Percentiles rank a stretch among this genome's conserved stretches.
Conservation (phyloP, 139 green algal species). For the Volvox reticuliferus region DNA sequence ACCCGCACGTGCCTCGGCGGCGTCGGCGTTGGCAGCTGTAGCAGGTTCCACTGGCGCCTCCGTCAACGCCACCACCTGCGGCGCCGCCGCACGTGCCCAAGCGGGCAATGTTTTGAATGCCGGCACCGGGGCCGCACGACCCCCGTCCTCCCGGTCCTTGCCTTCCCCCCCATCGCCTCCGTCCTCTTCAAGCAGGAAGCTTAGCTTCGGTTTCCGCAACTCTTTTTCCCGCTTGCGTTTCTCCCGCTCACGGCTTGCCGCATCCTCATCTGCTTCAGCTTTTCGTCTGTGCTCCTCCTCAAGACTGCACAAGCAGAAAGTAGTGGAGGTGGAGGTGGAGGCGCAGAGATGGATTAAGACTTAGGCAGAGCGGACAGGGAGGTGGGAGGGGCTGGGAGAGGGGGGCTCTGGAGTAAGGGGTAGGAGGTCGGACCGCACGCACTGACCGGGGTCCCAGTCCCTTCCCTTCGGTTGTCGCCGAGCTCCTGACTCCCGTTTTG, state of each 20-base stretch:
- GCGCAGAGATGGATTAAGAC: no score
- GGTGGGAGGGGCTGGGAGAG: no score
- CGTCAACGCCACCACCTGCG: background rate
- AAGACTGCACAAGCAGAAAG: constrained; percentile 24
- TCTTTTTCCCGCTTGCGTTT: constrained; percentile 63
- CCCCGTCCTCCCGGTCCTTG: background rate
- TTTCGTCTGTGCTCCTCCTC: constrained; percentile 64
- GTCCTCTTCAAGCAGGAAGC: constrained; percentile 70
- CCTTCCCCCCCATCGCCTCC: constrained; percentile 48
- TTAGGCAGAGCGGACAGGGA: no score
- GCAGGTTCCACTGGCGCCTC: background rate
- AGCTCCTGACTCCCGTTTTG: background rate
- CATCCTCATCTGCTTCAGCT: constrained; percentile 66
- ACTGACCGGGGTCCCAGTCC: no score
- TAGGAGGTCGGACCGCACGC: no score
- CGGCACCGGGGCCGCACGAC: constrained; percentile 3
- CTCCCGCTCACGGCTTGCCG: constrained; percentile 50
- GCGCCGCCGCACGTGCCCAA: background rate
- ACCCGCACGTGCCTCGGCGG: constrained; percentile 1
- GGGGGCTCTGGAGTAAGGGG: no score
- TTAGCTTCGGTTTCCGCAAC: constrained; percentile 80
- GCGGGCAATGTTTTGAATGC: constrained; percentile 15
- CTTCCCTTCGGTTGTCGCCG: background rate
- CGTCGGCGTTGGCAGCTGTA: background rate
- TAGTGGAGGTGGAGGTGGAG: background rate